Conservation (phyloP, 1,139 yeast species). For the Saccharomyces hybrid region DNA sequence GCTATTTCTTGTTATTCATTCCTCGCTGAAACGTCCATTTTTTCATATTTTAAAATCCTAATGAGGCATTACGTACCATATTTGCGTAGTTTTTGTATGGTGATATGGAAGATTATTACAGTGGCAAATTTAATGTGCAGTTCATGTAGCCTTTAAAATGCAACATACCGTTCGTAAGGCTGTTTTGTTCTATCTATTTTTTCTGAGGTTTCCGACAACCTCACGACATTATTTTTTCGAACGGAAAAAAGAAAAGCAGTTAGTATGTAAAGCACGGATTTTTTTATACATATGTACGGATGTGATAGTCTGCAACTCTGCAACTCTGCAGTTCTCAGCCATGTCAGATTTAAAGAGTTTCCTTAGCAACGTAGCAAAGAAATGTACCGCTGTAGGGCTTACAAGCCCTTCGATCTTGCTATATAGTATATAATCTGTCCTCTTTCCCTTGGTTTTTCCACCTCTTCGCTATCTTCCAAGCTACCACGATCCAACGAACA, state of each 20-base stretch:
- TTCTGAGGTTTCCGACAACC: neutral
- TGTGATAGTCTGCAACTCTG: neutral
- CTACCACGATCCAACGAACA: conserved; percentile 28
- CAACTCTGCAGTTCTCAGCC: neutral
- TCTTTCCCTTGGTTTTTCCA: conserved; percentile 18
- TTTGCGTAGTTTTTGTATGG: conserved; percentile 8
- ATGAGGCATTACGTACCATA: conserved; percentile 14
- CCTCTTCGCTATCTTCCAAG: conserved; percentile 13
- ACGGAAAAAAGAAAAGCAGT: neutral
- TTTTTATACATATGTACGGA: neutral
- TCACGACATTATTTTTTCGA: neutral
- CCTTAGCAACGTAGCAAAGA: neutral
- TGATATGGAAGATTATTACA: neutral
- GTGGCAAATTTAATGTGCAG: neutral
- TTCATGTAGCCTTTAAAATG: neutral
- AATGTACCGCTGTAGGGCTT: neutral
- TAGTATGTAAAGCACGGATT: neutral
- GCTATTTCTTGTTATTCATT: neutral
- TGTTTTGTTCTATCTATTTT: neutral
- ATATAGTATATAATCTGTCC: conserved; percentile 32
- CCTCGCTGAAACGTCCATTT: neutral
- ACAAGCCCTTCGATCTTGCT: conserved; percentile 26
- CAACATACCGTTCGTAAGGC: neutral
- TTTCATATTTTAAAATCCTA: neutral
- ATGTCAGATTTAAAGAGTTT: neutral